Evolutionary conservation across 75 land plant genomes (phyloP), one percentile per base, ranked within the genome.

Genomic region (Cryptomeria japonica): DNA sequence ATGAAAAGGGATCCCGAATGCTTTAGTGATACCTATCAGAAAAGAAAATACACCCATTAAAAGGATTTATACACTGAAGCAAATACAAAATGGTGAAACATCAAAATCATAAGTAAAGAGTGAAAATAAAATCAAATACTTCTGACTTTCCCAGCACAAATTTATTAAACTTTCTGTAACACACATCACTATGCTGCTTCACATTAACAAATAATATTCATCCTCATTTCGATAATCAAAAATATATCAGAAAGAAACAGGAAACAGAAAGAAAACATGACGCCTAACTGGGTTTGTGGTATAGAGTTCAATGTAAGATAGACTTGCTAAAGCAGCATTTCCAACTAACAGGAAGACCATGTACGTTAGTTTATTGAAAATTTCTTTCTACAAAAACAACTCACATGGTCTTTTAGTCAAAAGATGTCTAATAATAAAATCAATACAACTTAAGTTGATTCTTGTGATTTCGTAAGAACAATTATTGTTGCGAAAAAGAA

Each of bases 1-100:
- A 98, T 96, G 84, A 98, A 98, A 86, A 98, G 99, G 13, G 99
- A 98, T 25, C 99, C 99, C 13, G 99, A 98, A 84, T 98, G 99
- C 87, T 98, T 98, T 19, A 96, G 92, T 9, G 99, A 92, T 44
- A 98, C 99, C 99, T 97, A 92, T 73, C 38, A 77, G 68, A 36
- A 82, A 78, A 77, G 1, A 39, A 6, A 31, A 37, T n/a, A 25
- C 42, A n/a, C 28, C 9, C 51, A 44, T 85, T 37, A 87, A 25
- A 32, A 32, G 49, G 36, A 51, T 47, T 46, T 88, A 51, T 87
- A 41, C 46, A 51, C 46, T 46, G 84, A 44, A 28, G 31, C 15
- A 25, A 44, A 39, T 80, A 34, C 77, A 75, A 34, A 80, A 22
- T 19, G 22, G 47, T 80, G 28, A 22, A 42, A 49, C 47, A 80